Percentiles rank a stretch among this genome's conserved stretches.
phyloP scores from a whole-genome alignment of 768 basidiomycete genomes.

The Suillus bovinus region DNA sequence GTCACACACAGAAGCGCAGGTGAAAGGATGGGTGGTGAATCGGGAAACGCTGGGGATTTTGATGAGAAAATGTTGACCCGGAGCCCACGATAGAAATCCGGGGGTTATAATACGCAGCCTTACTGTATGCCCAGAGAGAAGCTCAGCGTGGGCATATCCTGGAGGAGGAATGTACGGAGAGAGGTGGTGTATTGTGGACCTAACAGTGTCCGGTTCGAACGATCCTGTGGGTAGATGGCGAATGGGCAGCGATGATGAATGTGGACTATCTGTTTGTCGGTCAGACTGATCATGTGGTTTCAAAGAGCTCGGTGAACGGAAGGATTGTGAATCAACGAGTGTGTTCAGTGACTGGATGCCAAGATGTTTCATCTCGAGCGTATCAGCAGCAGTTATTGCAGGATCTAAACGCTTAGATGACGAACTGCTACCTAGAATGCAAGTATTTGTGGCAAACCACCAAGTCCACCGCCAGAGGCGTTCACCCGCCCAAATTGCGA shows the following conservation, averaged over 20 bases:
- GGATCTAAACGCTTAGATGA: background rate
- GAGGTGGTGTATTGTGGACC: background rate
- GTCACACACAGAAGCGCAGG: slow-evolving; percentile 62
- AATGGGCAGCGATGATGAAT: slow-evolving; percentile 2
- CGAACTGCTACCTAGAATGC: slow-evolving; percentile 34
- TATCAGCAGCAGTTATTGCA: slow-evolving; percentile 13
- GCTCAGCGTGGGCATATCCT: slow-evolving; percentile 67
- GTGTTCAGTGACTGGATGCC: slow-evolving; percentile 12
- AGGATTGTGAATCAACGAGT: slow-evolving; percentile 9
- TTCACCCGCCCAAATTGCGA: slow-evolving; percentile 64
- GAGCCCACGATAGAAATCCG: slow-evolving; percentile 60
- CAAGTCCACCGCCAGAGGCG: slow-evolving; percentile 54
- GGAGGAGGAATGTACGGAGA: slow-evolving; percentile 50
- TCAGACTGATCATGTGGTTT: slow-evolving; percentile 19
- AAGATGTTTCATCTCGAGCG: slow-evolving; percentile 28
- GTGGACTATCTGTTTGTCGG: slow-evolving; percentile 7
- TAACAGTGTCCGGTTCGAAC: slow-evolving; percentile 3
- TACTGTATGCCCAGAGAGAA: slow-evolving; percentile 69
- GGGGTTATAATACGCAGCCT: slow-evolving; percentile 65
- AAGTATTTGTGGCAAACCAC: slow-evolving; percentile 62
- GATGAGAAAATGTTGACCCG: slow-evolving; percentile 79
- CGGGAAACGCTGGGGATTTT: slow-evolving; percentile 63
- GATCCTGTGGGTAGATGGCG: background rate
- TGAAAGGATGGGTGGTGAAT: slow-evolving; percentile 72
- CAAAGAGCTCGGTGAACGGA: slow-evolving; percentile 27